Conservation (phyloP, 306 rosid species). For the Lathyrus oleraceus region DNA sequence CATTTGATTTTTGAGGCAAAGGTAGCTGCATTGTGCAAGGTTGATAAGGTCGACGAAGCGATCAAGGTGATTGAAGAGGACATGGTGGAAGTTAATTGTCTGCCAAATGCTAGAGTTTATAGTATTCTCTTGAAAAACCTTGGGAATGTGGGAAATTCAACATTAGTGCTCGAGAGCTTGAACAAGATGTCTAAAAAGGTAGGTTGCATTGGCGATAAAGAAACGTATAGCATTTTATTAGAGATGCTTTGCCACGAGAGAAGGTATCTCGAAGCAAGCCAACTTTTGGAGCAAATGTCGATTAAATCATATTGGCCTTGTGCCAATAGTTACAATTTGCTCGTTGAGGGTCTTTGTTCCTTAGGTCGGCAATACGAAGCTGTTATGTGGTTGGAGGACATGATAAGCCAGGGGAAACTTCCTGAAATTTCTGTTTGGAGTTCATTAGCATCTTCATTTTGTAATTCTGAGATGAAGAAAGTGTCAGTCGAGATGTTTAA, state of each 20-base stretch:
- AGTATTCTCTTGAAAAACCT: slow-evolving; percentile 42
- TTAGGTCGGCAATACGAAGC: slow-evolving; percentile 53
- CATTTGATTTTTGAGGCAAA: slow-evolving; percentile 50
- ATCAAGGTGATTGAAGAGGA: slow-evolving; percentile 51
- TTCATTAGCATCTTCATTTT: slow-evolving; percentile 42
- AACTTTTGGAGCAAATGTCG: slow-evolving; percentile 54
- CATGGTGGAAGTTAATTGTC: slow-evolving; percentile 44
- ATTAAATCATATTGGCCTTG: slow-evolving; percentile 53
- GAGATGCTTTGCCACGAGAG: slow-evolving; percentile 48
- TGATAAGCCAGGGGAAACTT: slow-evolving; percentile 55
- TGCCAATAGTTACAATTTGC: slow-evolving; percentile 43
- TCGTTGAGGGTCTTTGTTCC: slow-evolving; percentile 54
- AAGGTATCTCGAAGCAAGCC: slow-evolving; percentile 49
- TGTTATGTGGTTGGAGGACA: slow-evolving; percentile 59
- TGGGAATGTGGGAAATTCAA: slow-evolving; percentile 31
- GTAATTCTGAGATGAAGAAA: slow-evolving; percentile 33
- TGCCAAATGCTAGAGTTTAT: slow-evolving; percentile 45
- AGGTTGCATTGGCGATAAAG: slow-evolving; percentile 39
- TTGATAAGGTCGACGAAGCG: slow-evolving; percentile 41
- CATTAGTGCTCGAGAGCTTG: slow-evolving; percentile 41
- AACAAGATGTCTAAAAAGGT: slow-evolving; percentile 47
- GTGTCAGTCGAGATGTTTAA: slow-evolving; percentile 27
- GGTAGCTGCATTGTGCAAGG: slow-evolving; percentile 48
- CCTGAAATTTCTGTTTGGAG: slow-evolving; percentile 48
- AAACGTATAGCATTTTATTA: slow-evolving; percentile 44